Conservation (phyloP, 176 grass and related monocot species). For the Triticum monococcum region DNA sequence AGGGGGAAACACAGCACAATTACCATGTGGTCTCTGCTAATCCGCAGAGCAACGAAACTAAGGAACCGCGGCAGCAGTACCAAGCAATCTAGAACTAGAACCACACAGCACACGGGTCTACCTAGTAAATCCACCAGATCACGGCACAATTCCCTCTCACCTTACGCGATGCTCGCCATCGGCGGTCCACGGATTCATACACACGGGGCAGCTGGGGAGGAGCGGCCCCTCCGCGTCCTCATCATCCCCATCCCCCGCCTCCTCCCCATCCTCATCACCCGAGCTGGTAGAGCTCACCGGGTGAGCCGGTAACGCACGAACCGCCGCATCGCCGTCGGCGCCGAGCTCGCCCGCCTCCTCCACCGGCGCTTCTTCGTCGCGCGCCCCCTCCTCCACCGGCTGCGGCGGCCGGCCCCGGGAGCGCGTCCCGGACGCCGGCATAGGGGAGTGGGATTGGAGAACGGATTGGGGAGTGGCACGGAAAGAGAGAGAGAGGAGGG, state of each 20-base stretch:
- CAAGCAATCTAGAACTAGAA: background rate
- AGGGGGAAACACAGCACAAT: background rate
- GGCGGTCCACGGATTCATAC: conserved; percentile 66
- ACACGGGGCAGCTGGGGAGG: conserved; percentile 68
- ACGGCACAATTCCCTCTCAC: conserved; percentile 21
- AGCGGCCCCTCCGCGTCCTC: conserved; percentile 21
- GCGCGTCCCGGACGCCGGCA: conserved; percentile 18
- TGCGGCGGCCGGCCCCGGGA: conserved; percentile 8
- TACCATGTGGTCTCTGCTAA: background rate
- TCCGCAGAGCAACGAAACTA: background rate
- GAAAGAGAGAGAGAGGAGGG: background rate
- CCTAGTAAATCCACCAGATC: background rate
- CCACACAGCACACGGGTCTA: background rate
- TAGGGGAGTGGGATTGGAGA: background rate
- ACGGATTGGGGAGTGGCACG: background rate
- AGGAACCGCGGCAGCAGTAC: background rate
- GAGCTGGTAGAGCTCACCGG: conserved; percentile 18
- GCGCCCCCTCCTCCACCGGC: conserved; percentile 27
- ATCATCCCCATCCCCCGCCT: background rate
- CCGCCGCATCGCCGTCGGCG: background rate
- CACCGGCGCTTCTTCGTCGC: background rate
- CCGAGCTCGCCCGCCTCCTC: background rate
- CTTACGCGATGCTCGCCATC: conserved; percentile 85
- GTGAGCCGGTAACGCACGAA: background rate
- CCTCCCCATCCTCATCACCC: conserved; percentile 20